Evolutionary conservation across 1,284 basidiomycete species (phyloP).

Genomic region (Macrocybe sp.): DNA sequence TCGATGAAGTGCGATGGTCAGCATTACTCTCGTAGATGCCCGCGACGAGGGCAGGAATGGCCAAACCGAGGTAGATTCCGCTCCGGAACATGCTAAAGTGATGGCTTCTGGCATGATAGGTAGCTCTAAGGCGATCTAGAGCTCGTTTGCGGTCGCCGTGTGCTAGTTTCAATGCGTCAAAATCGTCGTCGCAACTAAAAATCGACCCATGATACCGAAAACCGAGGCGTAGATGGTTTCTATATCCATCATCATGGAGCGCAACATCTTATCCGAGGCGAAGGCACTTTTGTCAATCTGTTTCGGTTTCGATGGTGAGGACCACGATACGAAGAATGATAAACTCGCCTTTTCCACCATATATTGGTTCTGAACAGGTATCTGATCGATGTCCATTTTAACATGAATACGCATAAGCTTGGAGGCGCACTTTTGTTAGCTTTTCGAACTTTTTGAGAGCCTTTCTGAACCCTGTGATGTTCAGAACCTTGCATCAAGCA

Average conservation of each 20-base stretch:
- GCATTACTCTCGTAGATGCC: conserved; percentile 64
- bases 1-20: not conserved
- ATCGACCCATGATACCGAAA: conserved; percentile 53
- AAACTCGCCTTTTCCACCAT: conserved; percentile 63
- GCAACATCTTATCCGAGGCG: conserved; percentile 57
- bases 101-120: conserved; percentile 54
- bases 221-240: conserved; percentile 69
- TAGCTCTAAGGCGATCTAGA: conserved; percentile 59
- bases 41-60: conserved; percentile 67
- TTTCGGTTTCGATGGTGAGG: conserved; percentile 1
- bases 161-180: conserved; percentile 39
- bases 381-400: conserved; percentile 28
- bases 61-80: conserved; percentile 75
- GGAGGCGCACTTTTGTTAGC: conserved; percentile 55
- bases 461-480: conserved; percentile 89
- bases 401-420: not conserved
- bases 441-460: conserved; percentile 95
- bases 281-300: conserved; percentile 64
- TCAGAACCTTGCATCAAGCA: conserved; percentile 60
- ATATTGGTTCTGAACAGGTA: conserved; percentile 64
- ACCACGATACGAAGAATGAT: not conserved
- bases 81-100: conserved; percentile 75
- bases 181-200: not conserved
- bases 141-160: conserved; percentile 84
- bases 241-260: conserved; percentile 66